A percentile compares a stretch with the other conserved stretches of the same genome.
These are phyloP conservation scores for Neopestalotiopsis rosae DNA, from an alignment of 2,329 filamentous ascomycete species.

Conservation along the genomic window DNA sequence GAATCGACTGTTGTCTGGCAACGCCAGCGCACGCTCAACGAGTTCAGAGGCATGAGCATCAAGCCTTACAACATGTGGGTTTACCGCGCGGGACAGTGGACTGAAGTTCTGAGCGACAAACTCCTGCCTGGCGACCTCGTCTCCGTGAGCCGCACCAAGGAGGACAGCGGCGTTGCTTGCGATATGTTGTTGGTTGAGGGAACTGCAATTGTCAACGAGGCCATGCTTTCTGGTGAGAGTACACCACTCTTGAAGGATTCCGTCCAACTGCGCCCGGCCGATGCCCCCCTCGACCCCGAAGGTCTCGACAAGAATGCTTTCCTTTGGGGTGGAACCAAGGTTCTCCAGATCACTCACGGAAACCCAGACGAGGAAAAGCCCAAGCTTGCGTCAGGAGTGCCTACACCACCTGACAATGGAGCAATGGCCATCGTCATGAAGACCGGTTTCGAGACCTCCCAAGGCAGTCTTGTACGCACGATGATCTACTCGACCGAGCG, in stretches of 20 bases:
- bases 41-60: constrained; percentile 99
- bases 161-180: constrained; percentile 95
- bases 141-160: constrained; percentile 91
- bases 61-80: constrained; percentile 97
- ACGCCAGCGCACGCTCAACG: constrained; percentile 90
- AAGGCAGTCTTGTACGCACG: constrained; percentile 94
- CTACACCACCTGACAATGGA: constrained; percentile 87
- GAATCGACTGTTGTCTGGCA: constrained; percentile 99
- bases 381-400: constrained; percentile 76
- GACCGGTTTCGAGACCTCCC: constrained; percentile 98
- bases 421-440: constrained; percentile 94
- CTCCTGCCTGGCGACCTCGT: constrained; percentile 92
- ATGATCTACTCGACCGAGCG: constrained; percentile 99
- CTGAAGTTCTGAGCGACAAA: constrained; percentile 86
- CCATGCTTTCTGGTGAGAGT: constrained; percentile 98
- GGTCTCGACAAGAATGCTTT: constrained; percentile 96
- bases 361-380: constrained; percentile 76
- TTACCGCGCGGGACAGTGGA: constrained; percentile 86
- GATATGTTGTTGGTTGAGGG: constrained; percentile 96
- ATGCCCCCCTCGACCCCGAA: constrained; percentile 83
- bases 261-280: constrained; percentile 82
- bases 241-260: constrained; percentile 97
- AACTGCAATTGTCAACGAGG: constrained; percentile 97
- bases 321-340: constrained; percentile 96
- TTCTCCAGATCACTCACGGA: constrained; percentile 91